Base-by-base conservation (phyloP, 2,329 filamentous ascomycete genomes). In the Aspergillus ustus region DNA sequence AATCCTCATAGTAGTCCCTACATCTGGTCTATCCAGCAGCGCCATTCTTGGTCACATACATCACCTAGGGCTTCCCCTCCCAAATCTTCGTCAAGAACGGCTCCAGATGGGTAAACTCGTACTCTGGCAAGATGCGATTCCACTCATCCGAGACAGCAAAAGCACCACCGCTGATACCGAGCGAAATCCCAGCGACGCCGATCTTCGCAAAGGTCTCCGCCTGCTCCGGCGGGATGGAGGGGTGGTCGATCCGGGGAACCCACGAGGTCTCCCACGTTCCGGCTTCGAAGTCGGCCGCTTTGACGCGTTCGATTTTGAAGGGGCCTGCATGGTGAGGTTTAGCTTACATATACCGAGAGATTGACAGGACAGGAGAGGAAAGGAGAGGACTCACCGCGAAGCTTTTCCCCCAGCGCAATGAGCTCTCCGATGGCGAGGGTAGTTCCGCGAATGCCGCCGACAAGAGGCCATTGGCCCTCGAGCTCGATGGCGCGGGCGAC, bases 381-480 rank as follows among this genome's bases (percentile, higher is more conserved):
- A 31, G 7, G 11, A 8, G 22, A 25, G n/a, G 9, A 49, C 57
- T 7, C 1, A 60, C 57, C 61, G 3, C 61, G 57, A 22, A 54
- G 6, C 22, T 25, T 57, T 34, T 60, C 57, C 0, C 61, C 61
- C 0, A 60, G 22, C 8, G 48, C 25, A 19, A 63, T 53, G 1
- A 57, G 19, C 3, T 60, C n/a, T 1, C 22, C 8, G 7, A 63
- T n/a, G 1, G 61, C 28, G 19, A 63, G 17, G 1, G 17, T 49
- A 1, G 13, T 48, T 7, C 61, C 61, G 3, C 25, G 13, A 6
- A 63, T 53, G 5, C 61, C 61, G 2, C 57, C 22, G 37, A 57
- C 20, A 2, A 63, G 25, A 2, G 61, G 61, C 61, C 61, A 63
- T 43, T 57, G 52, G n/a, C 61, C 61, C 13, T 60, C 37, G 20